phyloP scores from a whole-genome alignment of 2,329 filamentous ascomycete genomes.

The Pestalotiopsis sp. region DNA sequence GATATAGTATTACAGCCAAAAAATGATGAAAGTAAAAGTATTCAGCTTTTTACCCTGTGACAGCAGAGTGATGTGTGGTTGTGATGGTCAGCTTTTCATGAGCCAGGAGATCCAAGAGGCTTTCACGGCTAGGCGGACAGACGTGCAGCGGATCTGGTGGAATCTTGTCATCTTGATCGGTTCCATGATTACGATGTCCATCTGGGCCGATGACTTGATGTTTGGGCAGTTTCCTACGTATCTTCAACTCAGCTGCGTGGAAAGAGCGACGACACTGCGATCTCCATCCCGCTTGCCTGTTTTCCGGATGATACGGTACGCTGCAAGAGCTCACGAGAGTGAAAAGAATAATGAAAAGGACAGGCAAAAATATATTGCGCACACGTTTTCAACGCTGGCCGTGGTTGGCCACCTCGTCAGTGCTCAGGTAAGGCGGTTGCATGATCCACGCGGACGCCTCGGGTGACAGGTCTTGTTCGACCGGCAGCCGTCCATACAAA shows the following conservation, averaged over 20 bases:
- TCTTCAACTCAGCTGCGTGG: too few relatives aligned
- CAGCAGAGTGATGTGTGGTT: background rate
- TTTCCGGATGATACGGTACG: too few relatives aligned
- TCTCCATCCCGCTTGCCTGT: too few relatives aligned
- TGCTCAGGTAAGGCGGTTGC: slow-evolving; percentile 2
- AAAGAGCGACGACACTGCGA: too few relatives aligned
- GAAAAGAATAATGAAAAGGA: background rate
- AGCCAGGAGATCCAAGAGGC: background rate
- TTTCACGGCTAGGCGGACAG: too few relatives aligned
- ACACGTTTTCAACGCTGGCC: background rate
- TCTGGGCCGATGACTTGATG: too few relatives aligned
- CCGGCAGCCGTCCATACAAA: slow-evolving; percentile 2
- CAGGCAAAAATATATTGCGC: background rate
- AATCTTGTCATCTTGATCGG: too few relatives aligned
- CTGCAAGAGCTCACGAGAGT: background rate
- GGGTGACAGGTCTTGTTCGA: background rate
- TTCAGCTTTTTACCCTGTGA: background rate
- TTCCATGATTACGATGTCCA: too few relatives aligned
- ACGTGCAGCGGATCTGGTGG: too few relatives aligned
- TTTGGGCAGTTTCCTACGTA: too few relatives aligned
- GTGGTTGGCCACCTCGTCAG: background rate
- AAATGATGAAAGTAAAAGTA: background rate
- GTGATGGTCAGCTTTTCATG: background rate
- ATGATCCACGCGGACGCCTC: slow-evolving; percentile 10
- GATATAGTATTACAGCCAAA: slow-evolving; percentile 1